These are phyloP conservation scores for Venturia aucupariae DNA, from an alignment of 2,329 filamentous ascomycete genomes.

Conservation along the genomic window DNA sequence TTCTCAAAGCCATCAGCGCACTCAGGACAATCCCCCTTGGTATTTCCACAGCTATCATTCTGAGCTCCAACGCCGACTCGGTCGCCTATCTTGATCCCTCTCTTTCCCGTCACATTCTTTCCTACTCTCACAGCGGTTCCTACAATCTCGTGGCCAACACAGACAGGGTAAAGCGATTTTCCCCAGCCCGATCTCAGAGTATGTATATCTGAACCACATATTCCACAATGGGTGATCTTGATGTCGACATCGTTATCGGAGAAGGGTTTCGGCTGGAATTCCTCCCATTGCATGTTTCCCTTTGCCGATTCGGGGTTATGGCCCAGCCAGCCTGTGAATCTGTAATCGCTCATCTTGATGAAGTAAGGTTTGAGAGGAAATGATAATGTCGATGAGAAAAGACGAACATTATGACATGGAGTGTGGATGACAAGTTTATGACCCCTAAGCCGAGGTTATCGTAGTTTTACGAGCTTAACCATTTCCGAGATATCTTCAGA, in stretches of 20 bases:
- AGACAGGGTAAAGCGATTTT: constrained; percentile 26
- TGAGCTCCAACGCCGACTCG: constrained; percentile 43
- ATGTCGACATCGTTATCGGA: constrained; percentile 26
- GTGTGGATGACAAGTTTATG: background rate
- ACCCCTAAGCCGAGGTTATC: background rate
- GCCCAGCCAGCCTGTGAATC: constrained; percentile 12
- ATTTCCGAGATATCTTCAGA: background rate
- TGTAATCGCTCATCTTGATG: constrained; percentile 1
- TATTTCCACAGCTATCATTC: constrained; percentile 33
- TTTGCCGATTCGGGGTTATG: background rate
- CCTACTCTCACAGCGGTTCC: constrained; percentile 31
- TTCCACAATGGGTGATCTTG: constrained; percentile 25
- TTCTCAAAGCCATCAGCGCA: constrained; percentile 39
- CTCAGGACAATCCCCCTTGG: constrained; percentile 39
- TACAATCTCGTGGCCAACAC: constrained; percentile 36
- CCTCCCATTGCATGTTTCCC: constrained; percentile 27
- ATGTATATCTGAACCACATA: constrained; percentile 31
- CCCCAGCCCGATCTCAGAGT: constrained; percentile 33
- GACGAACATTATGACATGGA: background rate
- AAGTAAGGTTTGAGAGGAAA: background rate
- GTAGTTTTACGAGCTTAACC: background rate
- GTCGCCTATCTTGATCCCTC: constrained; percentile 27
- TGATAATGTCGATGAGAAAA: background rate
- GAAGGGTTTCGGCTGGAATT: constrained; percentile 14
- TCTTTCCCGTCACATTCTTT: constrained; percentile 17